Evolutionary conservation across 2,329 filamentous ascomycete species (phyloP), one percentile per base, ranked within the genome.

Genomic region (Ophiostoma himal-ulmi): DNA sequence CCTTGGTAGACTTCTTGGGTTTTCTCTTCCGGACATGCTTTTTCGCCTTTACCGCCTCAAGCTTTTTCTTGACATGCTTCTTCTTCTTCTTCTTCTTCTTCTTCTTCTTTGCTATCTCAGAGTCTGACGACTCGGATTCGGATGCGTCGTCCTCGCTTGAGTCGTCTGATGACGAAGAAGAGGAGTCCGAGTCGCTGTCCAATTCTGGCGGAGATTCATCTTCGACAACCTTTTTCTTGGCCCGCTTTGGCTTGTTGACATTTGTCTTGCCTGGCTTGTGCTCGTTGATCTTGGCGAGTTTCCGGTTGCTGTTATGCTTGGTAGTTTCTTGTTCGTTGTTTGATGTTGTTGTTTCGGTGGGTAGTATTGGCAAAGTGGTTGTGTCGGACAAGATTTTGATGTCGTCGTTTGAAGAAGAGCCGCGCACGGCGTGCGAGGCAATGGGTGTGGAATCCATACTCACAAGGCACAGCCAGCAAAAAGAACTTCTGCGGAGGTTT

Each of bases 31-130:
- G 57, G 5, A 5, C 57, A 20, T 34, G 57, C 26, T 36, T 62
- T 34, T 62, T 30, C 1, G 26, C 26, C 26, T 62, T 62, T 30
- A 13, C 57, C 1, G 13, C 57, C 22, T 36, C 57, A 1, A 26
- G 57, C 26, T 62, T 62, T 14, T 62, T 62, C 14, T 34, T 34
- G 57, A 1, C 14, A 17, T 26, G 54, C 26, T 34, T 60, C 22
- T 60, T 36, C 26, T 62, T 60, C 54, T 60, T 62, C 57, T 34
- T 62, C 26, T 62, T 62, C 26, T 62, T 60, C 54, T 60, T 62
- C 54, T 30, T 60, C 57, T 62, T 62, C 13, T 62, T 62, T 30
- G 11, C 57, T 17, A 13, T 26, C 26, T 20, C 57, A 14, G 57
- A 5, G 14, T 60, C 11, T 34, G 57, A 62, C 3, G 57, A 62